phyloP scores from a whole-genome alignment of 2,329 filamentous ascomycete genomes.

The Plenodomus biglobosus region DNA sequence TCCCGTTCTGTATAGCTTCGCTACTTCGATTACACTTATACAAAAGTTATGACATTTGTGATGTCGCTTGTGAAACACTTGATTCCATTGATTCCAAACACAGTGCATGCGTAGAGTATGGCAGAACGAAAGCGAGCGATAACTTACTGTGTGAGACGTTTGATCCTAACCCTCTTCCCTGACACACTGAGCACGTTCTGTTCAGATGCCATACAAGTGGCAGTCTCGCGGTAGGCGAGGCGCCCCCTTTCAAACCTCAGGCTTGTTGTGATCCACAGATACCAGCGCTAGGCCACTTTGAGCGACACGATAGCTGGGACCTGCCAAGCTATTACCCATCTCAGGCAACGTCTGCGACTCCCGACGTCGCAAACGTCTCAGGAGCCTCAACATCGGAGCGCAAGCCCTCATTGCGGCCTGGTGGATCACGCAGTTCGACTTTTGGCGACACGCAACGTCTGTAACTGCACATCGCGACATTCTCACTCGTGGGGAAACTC shows the following conservation, averaged over 20 bases:
- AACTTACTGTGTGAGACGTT: background rate
- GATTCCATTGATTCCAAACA: no score
- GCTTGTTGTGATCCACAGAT: background rate
- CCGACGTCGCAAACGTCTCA: constrained; percentile 26
- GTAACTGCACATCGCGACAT: constrained; percentile 6
- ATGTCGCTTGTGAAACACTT: no score
- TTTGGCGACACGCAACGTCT: constrained; percentile 18
- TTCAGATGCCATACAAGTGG: background rate
- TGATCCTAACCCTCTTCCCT: background rate
- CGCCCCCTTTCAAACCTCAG: no score
- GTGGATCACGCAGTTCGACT: constrained; percentile 6
- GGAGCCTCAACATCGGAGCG: constrained; percentile 10
- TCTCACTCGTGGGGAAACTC: constrained; percentile 17
- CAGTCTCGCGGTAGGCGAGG: no score
- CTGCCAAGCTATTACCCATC: constrained; percentile 23
- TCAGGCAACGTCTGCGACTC: constrained; percentile 18
- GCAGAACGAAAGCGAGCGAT: no score
- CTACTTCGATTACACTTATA: no score
- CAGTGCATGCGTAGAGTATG: no score
- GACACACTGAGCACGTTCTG: background rate
- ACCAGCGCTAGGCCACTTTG: background rate
- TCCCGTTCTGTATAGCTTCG: no score
- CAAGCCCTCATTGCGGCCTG: constrained; percentile 2
- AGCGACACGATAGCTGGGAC: constrained; percentile 13
- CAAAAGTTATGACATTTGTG: no score